Conservation (phyloP, 225 moss, liverwort and hornwort species). For the Marchantia paleacea region DNA sequence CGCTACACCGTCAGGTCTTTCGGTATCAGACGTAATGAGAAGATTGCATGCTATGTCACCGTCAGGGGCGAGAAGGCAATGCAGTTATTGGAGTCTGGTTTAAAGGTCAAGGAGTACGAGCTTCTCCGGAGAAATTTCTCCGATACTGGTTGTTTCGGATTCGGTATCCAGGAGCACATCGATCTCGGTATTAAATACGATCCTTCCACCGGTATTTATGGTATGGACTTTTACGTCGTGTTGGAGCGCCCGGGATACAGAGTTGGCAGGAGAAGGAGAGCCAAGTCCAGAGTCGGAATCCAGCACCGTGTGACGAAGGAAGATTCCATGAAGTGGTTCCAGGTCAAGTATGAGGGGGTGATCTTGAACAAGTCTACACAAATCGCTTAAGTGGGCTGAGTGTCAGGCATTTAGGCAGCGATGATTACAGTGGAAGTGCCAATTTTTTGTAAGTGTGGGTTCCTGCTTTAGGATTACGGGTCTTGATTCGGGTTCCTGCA, state of each 20-base stretch:
- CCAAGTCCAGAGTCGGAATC: slow-evolving; percentile 45
- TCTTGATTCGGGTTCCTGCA: neutral
- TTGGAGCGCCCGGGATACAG: slow-evolving; percentile 48
- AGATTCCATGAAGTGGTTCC: slow-evolving; percentile 51
- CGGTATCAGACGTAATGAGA: slow-evolving; percentile 41
- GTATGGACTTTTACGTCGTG: slow-evolving; percentile 51
- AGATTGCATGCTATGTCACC: slow-evolving; percentile 45
- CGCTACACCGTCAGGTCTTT: slow-evolving; percentile 42
- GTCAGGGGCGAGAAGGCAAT: slow-evolving; percentile 43
- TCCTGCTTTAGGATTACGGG: neutral
- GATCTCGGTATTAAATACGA: slow-evolving; percentile 47
- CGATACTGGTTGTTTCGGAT: slow-evolving; percentile 42
- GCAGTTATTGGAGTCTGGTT: slow-evolving; percentile 37
- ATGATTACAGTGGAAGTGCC: neutral
- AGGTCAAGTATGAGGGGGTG: slow-evolving; percentile 22
- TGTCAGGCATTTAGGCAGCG: neutral
- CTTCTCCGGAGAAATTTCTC: slow-evolving; percentile 41
- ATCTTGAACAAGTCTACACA: slow-evolving; percentile 41
- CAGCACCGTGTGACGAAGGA: slow-evolving; percentile 46
- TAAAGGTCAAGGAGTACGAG: slow-evolving; percentile 50
- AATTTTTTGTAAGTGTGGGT: slow-evolving; percentile 8
- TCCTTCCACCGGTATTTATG: slow-evolving; percentile 49
- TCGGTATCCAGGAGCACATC: slow-evolving; percentile 44
- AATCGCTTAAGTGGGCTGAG: slow-evolving; percentile 18
- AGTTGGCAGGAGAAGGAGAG: slow-evolving; percentile 47